Evolutionary conservation across 176 grass and related monocot genomes (phyloP).

Genomic region (Bromus sterilis): DNA sequence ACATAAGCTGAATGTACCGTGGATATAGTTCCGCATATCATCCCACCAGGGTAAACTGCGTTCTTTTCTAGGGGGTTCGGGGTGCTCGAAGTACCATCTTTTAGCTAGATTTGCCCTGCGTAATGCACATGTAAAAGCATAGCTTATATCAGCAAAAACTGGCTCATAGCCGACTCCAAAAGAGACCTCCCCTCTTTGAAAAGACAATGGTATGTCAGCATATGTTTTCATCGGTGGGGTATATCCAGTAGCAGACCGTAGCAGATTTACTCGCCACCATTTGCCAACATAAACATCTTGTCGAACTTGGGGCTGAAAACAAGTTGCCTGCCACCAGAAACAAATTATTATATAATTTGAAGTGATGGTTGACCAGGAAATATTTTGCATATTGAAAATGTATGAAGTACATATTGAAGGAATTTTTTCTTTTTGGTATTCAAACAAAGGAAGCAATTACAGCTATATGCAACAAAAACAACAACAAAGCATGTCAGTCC

Average conservation of each 20-base stretch:
- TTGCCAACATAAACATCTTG: conserved; percentile 92
- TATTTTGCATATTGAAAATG: not conserved
- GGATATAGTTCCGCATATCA: conserved; percentile 97
- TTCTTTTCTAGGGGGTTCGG: conserved; percentile 65
- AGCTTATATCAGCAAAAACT: conserved; percentile 93
- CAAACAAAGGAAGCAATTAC: not conserved
- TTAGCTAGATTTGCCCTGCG: conserved; percentile 89
- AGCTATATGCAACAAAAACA: not conserved
- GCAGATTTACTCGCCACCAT: conserved; percentile 90
- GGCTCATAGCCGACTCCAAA: conserved; percentile 96
- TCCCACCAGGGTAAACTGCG: conserved; percentile 99
- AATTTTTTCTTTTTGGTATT: too few relatives aligned
- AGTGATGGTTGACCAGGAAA: conserved; percentile 3
- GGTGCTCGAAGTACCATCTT: conserved; percentile 52
- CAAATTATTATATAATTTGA: conserved; percentile 18
- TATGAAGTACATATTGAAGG: conserved; percentile 2
- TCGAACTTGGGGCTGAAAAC: conserved; percentile 87
- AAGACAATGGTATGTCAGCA: conserved; percentile 58
- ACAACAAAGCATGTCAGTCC: too few relatives aligned
- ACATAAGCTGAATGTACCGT: conserved; percentile 67
- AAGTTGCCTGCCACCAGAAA: conserved; percentile 63
- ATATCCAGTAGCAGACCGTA: conserved; percentile 84
- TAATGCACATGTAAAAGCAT: conserved; percentile 93
- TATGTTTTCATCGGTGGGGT: conserved; percentile 95
- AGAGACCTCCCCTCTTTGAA: conserved; percentile 85